Evolutionary conservation across 2,329 filamentous ascomycete genomes (phyloP).

Genomic region (Aspergillus calidoustus): DNA sequence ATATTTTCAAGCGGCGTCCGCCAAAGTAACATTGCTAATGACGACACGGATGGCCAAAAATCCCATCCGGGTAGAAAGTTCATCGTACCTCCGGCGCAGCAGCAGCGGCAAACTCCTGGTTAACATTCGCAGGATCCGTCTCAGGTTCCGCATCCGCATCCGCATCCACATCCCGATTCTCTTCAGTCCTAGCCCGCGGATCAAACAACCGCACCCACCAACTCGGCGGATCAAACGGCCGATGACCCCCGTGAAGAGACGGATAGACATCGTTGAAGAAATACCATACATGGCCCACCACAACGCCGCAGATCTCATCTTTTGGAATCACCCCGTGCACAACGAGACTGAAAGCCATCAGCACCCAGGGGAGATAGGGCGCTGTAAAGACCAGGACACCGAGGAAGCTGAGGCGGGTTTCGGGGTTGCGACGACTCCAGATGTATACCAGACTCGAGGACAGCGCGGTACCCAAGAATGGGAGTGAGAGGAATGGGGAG

Average conservation of each 20-base stretch:
- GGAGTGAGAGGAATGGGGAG: conserved; percentile 86
- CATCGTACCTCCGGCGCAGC: conserved; percentile 40
- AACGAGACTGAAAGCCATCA: conserved; percentile 91
- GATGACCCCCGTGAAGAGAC: conserved; percentile 79
- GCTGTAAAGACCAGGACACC: conserved; percentile 90
- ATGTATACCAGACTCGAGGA: conserved; percentile 96
- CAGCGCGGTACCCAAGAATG: conserved; percentile 90
- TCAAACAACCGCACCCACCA: conserved; percentile 92
- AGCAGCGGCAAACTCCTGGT: conserved; percentile 39
- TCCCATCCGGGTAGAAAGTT: conserved; percentile 1
- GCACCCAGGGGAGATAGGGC: conserved; percentile 92
- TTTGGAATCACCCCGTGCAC: conserved; percentile 88
- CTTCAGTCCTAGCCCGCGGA: conserved; percentile 18
- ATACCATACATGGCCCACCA: conserved; percentile 96
- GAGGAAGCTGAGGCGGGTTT: conserved; percentile 85
- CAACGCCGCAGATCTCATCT: conserved; percentile 93
- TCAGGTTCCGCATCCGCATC: conserved; percentile 16
- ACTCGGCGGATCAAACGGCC: conserved; percentile 83
- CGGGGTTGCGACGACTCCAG: conserved; percentile 93
- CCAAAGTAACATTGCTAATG: no score
- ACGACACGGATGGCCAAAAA: no score
- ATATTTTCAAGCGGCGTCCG: no score
- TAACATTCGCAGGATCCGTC: conserved; percentile 19
- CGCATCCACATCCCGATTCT: conserved; percentile 29
- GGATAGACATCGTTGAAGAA: conserved; percentile 98